phyloP scores from a whole-genome alignment of 306 rosid species.

The Astragalus membranaceus region DNA sequence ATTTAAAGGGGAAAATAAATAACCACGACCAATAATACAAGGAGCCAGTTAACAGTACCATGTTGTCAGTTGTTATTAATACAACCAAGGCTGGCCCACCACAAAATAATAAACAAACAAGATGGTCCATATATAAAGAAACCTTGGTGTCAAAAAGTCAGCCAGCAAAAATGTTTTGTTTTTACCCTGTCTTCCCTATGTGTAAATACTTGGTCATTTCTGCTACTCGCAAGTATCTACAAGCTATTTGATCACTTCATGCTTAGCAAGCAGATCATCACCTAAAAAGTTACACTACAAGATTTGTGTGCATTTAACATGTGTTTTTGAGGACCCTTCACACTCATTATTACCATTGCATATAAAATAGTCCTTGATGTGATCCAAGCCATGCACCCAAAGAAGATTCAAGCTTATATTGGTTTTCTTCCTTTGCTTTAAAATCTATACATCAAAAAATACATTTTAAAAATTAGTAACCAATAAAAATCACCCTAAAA shows the following conservation, averaged over 20 bases:
- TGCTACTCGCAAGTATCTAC: no score
- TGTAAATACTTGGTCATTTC: no score
- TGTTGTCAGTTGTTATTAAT: not conserved
- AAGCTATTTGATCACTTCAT: not conserved
- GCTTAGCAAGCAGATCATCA: not conserved
- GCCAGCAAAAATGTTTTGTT: not conserved
- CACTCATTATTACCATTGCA: slow-evolving; percentile 41
- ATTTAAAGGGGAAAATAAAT: no score
- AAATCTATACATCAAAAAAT: slow-evolving; percentile 26
- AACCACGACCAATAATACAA: no score
- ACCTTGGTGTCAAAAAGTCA: not conserved
- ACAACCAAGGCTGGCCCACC: not conserved
- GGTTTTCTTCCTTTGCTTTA: slow-evolving; percentile 20
- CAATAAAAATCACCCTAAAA: not conserved
- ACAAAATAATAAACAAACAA: not conserved
- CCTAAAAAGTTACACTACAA: no score
- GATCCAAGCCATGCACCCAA: slow-evolving; percentile 86
- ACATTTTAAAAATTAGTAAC: not conserved
- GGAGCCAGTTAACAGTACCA: not conserved
- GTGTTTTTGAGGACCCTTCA: not conserved
- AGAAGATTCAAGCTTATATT: slow-evolving; percentile 17
- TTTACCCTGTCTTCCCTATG: not conserved
- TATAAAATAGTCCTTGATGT: slow-evolving; percentile 58
- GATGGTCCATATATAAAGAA: not conserved
- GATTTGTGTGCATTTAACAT: no score